phyloP scores from a whole-genome alignment of 2,329 filamentous ascomycete species.

The Incumbomyces lentus region DNA sequence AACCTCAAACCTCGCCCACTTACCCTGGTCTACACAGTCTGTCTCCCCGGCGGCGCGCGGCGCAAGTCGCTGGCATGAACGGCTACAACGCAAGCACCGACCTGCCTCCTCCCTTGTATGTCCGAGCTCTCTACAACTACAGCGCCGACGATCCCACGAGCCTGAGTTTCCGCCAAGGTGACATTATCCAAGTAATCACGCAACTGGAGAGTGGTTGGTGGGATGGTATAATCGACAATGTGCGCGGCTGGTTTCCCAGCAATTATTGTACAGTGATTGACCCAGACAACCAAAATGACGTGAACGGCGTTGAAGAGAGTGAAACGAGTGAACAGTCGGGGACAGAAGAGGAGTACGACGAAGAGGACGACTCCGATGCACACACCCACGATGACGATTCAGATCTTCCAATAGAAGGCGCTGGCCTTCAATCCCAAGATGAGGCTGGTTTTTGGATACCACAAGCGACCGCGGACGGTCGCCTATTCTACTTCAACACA shows the following conservation, averaged over 20 bases:
- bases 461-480: constrained; percentile 85
- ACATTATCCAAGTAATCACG: constrained; percentile 96
- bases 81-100: constrained; percentile 39
- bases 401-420: constrained; percentile 59
- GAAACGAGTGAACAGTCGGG: constrained; percentile 40
- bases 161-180: constrained; percentile 90
- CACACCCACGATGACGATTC: constrained; percentile 53
- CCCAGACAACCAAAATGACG: constrained; percentile 57
- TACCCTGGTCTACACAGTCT: constrained; percentile 9
- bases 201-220: constrained; percentile 98
- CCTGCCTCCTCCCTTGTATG: constrained; percentile 52
- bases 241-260: constrained; percentile 97
- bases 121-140: constrained; percentile 94
- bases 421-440: constrained; percentile 56
- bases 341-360: constrained; percentile 52
- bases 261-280: constrained; percentile 91
- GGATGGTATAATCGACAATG: constrained; percentile 95
- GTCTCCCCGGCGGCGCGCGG: constrained; percentile 19
- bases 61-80: constrained; percentile 34
- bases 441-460: constrained; percentile 97
- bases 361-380: constrained; percentile 58
- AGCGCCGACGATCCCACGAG: constrained; percentile 95
- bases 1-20: constrained; percentile 8
- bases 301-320: constrained; percentile 46
- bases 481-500: constrained; percentile 96